These are phyloP conservation scores for Phanerodontia chrysosporium DNA, from an alignment of 768 basidiomycete genomes.

Conservation along the genomic window DNA sequence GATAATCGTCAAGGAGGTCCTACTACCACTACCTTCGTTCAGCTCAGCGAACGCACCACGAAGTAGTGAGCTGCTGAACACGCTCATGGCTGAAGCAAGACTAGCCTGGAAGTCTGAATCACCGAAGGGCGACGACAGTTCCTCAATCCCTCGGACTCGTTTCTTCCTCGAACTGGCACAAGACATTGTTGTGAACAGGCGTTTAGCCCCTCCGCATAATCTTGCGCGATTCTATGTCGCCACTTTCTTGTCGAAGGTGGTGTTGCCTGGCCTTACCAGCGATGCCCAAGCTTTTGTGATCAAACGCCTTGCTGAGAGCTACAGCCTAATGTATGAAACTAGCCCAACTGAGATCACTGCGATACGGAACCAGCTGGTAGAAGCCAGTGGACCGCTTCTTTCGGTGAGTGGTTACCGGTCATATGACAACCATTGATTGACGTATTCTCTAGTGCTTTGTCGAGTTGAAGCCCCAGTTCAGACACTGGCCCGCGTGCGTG, in stretches of 20 bases:
- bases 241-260: slow-evolving; percentile 39
- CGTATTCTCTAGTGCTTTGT: slow-evolving; percentile 24
- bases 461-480: slow-evolving; percentile 23
- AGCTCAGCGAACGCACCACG: slow-evolving; percentile 27
- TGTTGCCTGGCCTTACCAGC: slow-evolving; percentile 40
- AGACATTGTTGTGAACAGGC: slow-evolving; percentile 38
- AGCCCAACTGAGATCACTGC: slow-evolving; percentile 25
- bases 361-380: slow-evolving; percentile 44
- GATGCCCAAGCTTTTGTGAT: slow-evolving; percentile 45
- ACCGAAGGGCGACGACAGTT: slow-evolving; percentile 22
- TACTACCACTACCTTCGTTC: slow-evolving; percentile 48
- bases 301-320: slow-evolving; percentile 39
- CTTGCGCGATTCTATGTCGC: slow-evolving; percentile 52
- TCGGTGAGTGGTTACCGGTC: slow-evolving; percentile 40
- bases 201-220: slow-evolving; percentile 37
- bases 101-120: slow-evolving; percentile 29
- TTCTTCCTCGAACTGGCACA: slow-evolving; percentile 45
- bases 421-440: neutral
- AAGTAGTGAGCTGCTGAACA: slow-evolving; percentile 37
- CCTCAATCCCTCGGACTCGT: slow-evolving; percentile 33
- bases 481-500: slow-evolving; percentile 34
- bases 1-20: slow-evolving; percentile 47
- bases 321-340: slow-evolving; percentile 33
- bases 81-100: slow-evolving; percentile 34
- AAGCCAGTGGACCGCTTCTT: slow-evolving; percentile 44